phyloP scores from a whole-genome alignment of 2,329 filamentous ascomycete species.

The Pseudocercospora vitis region DNA sequence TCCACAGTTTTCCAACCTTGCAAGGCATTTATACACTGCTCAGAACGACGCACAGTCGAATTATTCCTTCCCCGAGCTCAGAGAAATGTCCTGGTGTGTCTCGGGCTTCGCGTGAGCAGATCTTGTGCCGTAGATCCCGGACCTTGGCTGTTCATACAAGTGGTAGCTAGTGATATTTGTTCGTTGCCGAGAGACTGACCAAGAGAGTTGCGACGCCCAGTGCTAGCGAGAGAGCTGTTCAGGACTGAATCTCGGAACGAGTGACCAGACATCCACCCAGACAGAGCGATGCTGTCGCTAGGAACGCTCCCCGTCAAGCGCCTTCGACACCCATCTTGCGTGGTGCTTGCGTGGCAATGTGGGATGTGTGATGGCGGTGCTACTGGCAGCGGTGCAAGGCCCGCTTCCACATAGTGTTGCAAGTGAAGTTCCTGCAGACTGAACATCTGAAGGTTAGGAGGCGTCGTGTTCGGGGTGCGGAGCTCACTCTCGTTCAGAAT shows the following conservation, averaged over 20 bases:
- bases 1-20: no score
- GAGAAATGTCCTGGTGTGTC: neutral
- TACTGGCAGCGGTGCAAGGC: neutral
- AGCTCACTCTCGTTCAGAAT: no score
- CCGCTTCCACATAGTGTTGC: neutral
- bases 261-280: neutral
- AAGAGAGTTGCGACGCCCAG: neutral
- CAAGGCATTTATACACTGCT: neutral
- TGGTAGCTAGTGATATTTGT: neutral
- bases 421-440: neutral
- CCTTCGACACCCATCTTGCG: no score
- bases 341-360: neutral
- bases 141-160: neutral
- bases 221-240: neutral
- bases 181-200: neutral
- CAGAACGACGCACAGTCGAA: neutral
- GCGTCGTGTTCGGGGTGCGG: no score
- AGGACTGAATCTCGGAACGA: neutral
- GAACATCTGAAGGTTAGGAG: neutral
- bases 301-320: neutral
- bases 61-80: neutral
- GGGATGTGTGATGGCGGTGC: neutral
- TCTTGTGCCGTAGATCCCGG: neutral
- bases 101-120: neutral
- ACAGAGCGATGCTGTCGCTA: neutral